Evolutionary conservation across 1,284 basidiomycete genomes (phyloP), one percentile per base, ranked within the genome.

Genomic region (Irpex lacteus): DNA sequence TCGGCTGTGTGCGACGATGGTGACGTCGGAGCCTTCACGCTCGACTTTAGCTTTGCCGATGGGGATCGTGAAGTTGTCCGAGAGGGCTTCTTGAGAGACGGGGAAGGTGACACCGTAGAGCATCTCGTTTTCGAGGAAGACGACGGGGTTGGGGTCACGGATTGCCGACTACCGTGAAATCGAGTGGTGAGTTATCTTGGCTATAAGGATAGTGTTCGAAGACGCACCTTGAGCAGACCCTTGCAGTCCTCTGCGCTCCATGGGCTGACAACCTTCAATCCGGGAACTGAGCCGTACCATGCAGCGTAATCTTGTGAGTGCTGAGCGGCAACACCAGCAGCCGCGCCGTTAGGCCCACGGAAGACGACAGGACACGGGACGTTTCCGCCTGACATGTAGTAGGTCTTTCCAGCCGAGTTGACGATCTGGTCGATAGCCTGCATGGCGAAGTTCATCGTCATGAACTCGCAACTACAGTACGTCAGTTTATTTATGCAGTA

Each of bases 351-450:
- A 67, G 98, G 98, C 65, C 98, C 98, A 81, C 98, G 95, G 91
- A 99, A 99, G 64, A 98, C 96, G 70, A 99, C 92, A 36, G 98
- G 96, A 83, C 97, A 98, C 11, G 95, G 93, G 21, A 98, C 95
- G 74, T 96, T 98, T 70, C 98, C 98, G 67, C 96, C 98, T 55
- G 96, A 98, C 98, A 99, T 99, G 88, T 99, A 99, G 82, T 98
- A 96, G 9, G 98, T 99, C 86, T 99, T 99, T 70, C 94, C 98
- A 66, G 93, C 98, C n/a, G 96, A 98, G 88, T 99, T 99, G 80
- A 99, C 94, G 70, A 99, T 98, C 78, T 99, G 98, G 81, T 99
- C 98, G 76, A 99, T 99, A 67, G 97, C 96, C 79, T 95, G 92
- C 94, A 95, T 95, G 66, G 94, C 93, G 75, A 95, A 95, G 82